These are phyloP conservation scores for Heterobasidion parviporum DNA, from an alignment of 1,284 basidiomycete genomes.

Conservation along the genomic window DNA sequence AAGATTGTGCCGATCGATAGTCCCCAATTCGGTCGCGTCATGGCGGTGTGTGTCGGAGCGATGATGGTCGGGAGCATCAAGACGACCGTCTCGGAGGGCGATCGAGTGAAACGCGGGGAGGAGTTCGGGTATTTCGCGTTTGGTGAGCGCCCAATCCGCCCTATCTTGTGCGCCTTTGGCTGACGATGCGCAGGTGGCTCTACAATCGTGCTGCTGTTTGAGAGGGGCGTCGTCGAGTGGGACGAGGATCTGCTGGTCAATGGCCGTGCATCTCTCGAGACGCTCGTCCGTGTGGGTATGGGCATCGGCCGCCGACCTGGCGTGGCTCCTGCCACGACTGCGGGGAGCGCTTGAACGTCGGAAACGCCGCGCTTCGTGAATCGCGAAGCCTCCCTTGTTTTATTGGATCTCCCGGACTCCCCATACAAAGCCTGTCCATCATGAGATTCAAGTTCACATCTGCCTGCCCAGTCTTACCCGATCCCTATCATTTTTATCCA, in stretches of 20 bases:
- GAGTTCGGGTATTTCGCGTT: slow-evolving; percentile 95
- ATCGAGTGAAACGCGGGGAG: slow-evolving; percentile 72
- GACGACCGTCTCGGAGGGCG: slow-evolving; percentile 80
- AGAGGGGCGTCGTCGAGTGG: slow-evolving; percentile 76
- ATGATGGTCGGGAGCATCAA: slow-evolving; percentile 94
- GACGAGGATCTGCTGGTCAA: slow-evolving; percentile 90
- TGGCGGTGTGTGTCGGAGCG: slow-evolving; percentile 84
- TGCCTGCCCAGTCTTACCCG: no score
- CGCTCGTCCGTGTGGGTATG: slow-evolving; percentile 83
- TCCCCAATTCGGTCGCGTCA: slow-evolving; percentile 79
- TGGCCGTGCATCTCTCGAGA: slow-evolving; percentile 76
- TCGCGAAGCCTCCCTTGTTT: not conserved
- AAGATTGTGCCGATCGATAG: slow-evolving; percentile 88
- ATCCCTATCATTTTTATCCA: no score
- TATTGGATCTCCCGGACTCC: no score
- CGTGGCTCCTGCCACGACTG: slow-evolving; percentile 1
- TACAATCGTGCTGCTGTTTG: slow-evolving; percentile 83
- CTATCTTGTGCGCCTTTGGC: not conserved
- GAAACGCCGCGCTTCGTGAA: not conserved
- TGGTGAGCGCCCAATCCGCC: slow-evolving; percentile 40
- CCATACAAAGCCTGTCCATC: no score
- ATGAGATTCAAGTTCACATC: no score
- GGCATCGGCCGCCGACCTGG: slow-evolving; percentile 53
- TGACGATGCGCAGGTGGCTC: slow-evolving; percentile 56
- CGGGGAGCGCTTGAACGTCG: not conserved